These are phyloP conservation scores for Leersia perrieri DNA, from an alignment of 176 grass and related monocot genomes.

Conservation along the genomic window DNA sequence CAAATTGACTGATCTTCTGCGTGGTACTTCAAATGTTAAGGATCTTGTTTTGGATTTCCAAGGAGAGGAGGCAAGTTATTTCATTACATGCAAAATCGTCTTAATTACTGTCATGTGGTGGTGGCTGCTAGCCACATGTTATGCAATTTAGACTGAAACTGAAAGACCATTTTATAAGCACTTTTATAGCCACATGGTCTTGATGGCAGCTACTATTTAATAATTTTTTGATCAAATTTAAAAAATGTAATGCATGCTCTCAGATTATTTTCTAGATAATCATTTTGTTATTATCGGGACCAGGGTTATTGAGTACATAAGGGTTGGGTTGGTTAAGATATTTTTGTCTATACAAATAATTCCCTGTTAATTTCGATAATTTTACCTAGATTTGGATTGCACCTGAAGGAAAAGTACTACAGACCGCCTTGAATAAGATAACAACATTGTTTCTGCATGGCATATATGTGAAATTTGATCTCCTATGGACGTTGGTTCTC, in stretches of 20 bases:
- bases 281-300: neutral
- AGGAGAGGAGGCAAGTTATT: neutral
- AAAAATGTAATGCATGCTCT: neutral
- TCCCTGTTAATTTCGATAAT: neutral
- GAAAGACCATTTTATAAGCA: neutral
- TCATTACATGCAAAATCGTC: neutral
- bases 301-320: neutral
- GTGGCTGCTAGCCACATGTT: neutral
- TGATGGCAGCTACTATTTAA: neutral
- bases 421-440: neutral
- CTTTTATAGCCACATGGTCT: neutral
- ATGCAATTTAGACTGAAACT: neutral
- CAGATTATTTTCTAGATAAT: neutral
- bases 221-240: neutral
- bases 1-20: neutral
- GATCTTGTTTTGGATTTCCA: neutral
- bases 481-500: conserved; percentile 23
- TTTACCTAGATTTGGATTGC: conserved; percentile 21
- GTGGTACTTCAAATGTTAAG: neutral
- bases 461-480: conserved; percentile 25
- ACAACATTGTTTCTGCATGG: conserved; percentile 6
- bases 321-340: neutral
- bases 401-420: conserved; percentile 25
- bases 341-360: neutral
- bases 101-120: neutral